phyloP scores from a whole-genome alignment of 1,139 yeast genomes.

The Lodderomyces jiufengensis region DNA sequence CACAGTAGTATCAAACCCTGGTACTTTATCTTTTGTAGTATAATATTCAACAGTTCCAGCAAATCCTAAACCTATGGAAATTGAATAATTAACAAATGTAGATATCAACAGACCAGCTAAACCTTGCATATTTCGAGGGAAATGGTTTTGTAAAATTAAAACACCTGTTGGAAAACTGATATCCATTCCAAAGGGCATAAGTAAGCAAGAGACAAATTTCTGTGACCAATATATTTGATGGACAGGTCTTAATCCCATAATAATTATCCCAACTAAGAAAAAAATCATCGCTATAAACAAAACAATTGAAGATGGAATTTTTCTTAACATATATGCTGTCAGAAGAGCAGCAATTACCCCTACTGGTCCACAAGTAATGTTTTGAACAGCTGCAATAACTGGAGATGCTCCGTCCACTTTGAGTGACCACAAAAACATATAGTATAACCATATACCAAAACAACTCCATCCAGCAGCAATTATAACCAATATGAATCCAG shows the following conservation, averaged over 20 bases:
- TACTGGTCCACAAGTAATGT: constrained; percentile 35
- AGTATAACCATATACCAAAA: constrained; percentile 57
- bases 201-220: constrained; percentile 42
- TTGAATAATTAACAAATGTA: constrained; percentile 60
- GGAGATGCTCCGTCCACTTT: constrained; percentile 30
- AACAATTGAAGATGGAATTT: constrained; percentile 38
- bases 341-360: constrained; percentile 47
- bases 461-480: constrained; percentile 59
- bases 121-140: constrained; percentile 58
- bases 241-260: constrained; percentile 45
- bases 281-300: constrained; percentile 44
- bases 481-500: constrained; percentile 45
- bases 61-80: constrained; percentile 60
- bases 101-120: constrained; percentile 62
- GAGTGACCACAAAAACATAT: constrained; percentile 35
- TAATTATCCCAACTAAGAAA: constrained; percentile 37
- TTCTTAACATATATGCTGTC: constrained; percentile 37
- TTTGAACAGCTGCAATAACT: constrained; percentile 36
- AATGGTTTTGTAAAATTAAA: constrained; percentile 45
- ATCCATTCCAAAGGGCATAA: constrained; percentile 63
- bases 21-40: constrained; percentile 26
- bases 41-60: constrained; percentile 60
- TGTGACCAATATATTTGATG: constrained; percentile 53
- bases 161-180: constrained; percentile 64
- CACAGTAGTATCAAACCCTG: constrained; percentile 22